phyloP scores from a whole-genome alignment of 768 basidiomycete species.

The Mycena galopus region DNA sequence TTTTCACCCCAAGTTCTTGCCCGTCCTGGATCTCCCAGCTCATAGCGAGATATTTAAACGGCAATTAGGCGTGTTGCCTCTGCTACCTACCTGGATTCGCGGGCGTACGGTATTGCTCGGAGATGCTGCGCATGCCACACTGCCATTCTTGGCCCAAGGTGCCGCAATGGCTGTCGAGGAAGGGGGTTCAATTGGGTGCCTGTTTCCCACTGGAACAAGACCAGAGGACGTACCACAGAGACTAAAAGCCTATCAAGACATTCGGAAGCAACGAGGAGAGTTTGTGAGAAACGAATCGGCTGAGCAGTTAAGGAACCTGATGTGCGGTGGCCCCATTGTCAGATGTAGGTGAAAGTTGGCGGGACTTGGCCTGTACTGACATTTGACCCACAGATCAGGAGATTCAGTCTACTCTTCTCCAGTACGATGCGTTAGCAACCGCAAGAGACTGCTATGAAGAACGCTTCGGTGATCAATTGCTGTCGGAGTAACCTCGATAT shows the following conservation, averaged over 20 bases:
- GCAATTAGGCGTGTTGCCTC: slow-evolving; percentile 2
- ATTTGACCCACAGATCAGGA: too few relatives aligned
- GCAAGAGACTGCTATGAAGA: too few relatives aligned
- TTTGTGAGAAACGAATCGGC: slow-evolving; percentile 6
- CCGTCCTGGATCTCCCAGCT: not conserved
- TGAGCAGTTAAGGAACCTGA: not conserved
- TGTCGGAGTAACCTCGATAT: too few relatives aligned
- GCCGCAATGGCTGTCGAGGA: slow-evolving; percentile 44
- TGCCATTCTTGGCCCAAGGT: slow-evolving; percentile 39
- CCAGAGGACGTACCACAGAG: slow-evolving; percentile 1
- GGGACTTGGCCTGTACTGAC: too few relatives aligned
- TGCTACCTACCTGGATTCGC: slow-evolving; percentile 12
- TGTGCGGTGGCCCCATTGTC: not conserved
- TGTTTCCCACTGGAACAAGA: slow-evolving; percentile 14
- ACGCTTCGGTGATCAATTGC: too few relatives aligned
- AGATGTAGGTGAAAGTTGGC: not conserved
- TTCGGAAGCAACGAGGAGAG: slow-evolving; percentile 18
- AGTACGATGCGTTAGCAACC: too few relatives aligned
- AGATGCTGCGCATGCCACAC: slow-evolving; percentile 39
- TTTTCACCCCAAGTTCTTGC: not conserved
- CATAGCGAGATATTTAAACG: slow-evolving; percentile 8
- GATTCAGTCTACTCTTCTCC: too few relatives aligned
- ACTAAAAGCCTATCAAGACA: slow-evolving; percentile 4
- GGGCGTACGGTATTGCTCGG: slow-evolving; percentile 11
- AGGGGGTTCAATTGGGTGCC: not conserved